These are phyloP conservation scores for Penicillium pancosmium DNA, from an alignment of 495 filamentous ascomycete genomes.

Conservation along the genomic window DNA sequence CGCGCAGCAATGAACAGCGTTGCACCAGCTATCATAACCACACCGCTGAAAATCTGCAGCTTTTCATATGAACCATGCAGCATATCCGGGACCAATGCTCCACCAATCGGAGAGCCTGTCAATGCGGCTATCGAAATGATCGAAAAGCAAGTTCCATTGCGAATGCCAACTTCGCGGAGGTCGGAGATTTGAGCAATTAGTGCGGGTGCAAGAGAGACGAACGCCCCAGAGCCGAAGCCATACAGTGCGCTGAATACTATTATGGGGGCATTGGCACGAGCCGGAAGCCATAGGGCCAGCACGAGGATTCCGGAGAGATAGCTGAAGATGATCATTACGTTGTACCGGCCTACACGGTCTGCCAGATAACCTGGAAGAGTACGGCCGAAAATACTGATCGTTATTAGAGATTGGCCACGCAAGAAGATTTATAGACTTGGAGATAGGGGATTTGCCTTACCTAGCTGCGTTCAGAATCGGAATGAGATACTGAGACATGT, in stretches of 20 bases:
- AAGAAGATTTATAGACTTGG: neutral
- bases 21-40: constrained; percentile 56
- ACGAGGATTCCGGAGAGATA: constrained; percentile 63
- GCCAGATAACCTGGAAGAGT: constrained; percentile 72
- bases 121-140: constrained; percentile 65
- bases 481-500: constrained; percentile 65
- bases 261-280: constrained; percentile 58
- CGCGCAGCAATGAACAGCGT: constrained; percentile 50
- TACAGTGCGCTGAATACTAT: constrained; percentile 69
- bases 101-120: constrained; percentile 72
- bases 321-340: constrained; percentile 67
- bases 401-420: constrained; percentile 2
- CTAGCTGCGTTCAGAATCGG: constrained; percentile 74
- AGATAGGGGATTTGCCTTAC: constrained; percentile 33
- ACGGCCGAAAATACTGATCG: constrained; percentile 66
- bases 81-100: constrained; percentile 61
- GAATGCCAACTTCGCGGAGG: constrained; percentile 70
- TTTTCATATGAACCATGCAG: constrained; percentile 57
- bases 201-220: constrained; percentile 61
- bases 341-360: constrained; percentile 74
- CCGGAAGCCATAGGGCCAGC: constrained; percentile 70
- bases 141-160: constrained; percentile 70
- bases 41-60: constrained; percentile 68
- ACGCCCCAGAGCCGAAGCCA: constrained; percentile 74
- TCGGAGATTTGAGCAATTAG: constrained; percentile 73